Base-by-base conservation (phyloP, 2,329 filamentous ascomycete species). In the Calycina marina region DNA sequence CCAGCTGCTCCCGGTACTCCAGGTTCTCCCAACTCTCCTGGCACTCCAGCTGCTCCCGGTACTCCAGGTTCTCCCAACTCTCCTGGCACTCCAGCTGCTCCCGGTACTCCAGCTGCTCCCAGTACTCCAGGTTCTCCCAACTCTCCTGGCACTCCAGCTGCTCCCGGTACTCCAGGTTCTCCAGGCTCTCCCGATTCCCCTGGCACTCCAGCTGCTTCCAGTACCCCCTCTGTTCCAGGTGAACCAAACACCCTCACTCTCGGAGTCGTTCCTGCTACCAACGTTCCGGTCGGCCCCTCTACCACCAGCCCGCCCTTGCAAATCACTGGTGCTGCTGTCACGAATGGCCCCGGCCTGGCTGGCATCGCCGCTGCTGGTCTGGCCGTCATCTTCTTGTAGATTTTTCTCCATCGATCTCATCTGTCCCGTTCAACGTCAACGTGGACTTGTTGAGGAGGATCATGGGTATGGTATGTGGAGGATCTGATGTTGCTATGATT, bases 341-440 rank as follows among this genome's bases (percentile, higher is more conserved):
- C 32, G 30, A 18, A 25, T 25, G 32, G 24, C 10, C 28, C 32
- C 18, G 35, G 38, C n/a, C 12, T 35, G 14, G 32, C 18, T 30
- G 38, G 31, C 30, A 17, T 37, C 15, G 32, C 32, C 8, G 28
- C 26, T 20, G 38, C 30, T 25, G 32, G 30, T 40, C 27, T 40
- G n/a, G 32, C 27, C 14, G 36, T 35, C 27, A 30, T 40, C 28
- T 14, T 40, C 27, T 26, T 40, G 20, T 40, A 40, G 27, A 8
- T 16, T 9, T 8, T n/a, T 22, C 20, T 9, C 20, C 20, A 9
- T 22, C 20, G n/a, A n/a, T n/a, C n/a, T n/a, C n/a, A n/a, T n/a
- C n/a, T n/a, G n/a, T n/a, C n/a, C n/a, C n/a, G n/a, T n/a, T n/a
- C n/a, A n/a, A n/a, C n/a, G n/a, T n/a, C n/a, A n/a, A n/a, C n/a